These are phyloP conservation scores for Neoboletus magnificus DNA, from an alignment of 768 basidiomycete genomes.

Conservation along the genomic window DNA sequence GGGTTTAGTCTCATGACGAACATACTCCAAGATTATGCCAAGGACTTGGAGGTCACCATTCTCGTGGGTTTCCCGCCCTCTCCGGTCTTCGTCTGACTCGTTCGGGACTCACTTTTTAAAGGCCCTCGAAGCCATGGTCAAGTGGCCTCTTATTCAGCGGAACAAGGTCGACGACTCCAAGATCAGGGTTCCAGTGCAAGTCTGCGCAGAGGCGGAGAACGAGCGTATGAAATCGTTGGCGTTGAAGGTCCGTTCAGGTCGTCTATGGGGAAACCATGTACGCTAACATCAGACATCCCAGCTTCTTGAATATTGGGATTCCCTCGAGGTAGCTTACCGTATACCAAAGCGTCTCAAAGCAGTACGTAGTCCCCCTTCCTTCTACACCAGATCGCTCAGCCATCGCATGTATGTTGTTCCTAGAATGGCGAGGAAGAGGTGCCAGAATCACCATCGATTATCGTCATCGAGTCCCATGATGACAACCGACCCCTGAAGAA, in stretches of 20 bases:
- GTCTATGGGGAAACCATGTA: not conserved
- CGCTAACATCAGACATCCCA: conserved; percentile 27
- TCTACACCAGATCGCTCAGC: conserved; percentile 4
- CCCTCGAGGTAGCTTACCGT: conserved; percentile 72
- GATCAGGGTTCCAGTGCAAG: conserved; percentile 62
- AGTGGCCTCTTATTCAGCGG: conserved; percentile 79
- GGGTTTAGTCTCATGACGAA: conserved; percentile 92
- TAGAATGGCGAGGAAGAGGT: conserved; percentile 34
- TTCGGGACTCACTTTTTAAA: conserved; percentile 20
- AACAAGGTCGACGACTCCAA: conserved; percentile 91
- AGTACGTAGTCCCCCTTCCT: conserved; percentile 24
- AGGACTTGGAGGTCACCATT: conserved; percentile 67
- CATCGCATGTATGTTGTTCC: not conserved
- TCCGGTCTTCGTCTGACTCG: not conserved
- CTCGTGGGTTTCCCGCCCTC: conserved; percentile 47
- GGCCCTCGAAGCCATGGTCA: conserved; percentile 63
- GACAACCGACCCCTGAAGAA: conserved; percentile 33
- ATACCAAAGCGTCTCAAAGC: conserved; percentile 72
- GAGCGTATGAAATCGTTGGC: conserved; percentile 56
- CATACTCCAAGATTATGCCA: conserved; percentile 70
- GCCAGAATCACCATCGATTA: conserved; percentile 12
- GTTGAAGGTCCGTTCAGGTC: conserved; percentile 47
- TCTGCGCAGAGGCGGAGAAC: conserved; percentile 52
- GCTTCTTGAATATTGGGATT: conserved; percentile 80
- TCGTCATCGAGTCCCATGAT: conserved; percentile 23